Percentiles rank a stretch among this genome's conserved stretches.
phyloP scores from a whole-genome alignment of 257 asterid species.

The Paulownia fortunei region DNA sequence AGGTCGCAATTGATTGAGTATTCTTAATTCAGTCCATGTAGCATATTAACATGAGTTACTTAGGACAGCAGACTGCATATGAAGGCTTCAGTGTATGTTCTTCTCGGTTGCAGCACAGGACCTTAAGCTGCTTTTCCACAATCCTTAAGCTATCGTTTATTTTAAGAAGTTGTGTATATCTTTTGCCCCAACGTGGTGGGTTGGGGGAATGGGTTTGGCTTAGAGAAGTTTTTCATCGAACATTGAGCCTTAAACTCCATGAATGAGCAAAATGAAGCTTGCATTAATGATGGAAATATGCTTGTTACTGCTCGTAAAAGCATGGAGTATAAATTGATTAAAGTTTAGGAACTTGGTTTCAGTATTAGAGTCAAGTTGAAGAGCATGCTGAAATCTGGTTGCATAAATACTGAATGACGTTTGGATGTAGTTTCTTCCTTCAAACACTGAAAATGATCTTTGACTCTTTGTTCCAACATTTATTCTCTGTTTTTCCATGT shows the following conservation, averaged over 20 bases:
- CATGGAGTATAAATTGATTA: conserved; percentile 3
- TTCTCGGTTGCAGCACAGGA: not conserved
- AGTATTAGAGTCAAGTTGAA: conserved; percentile 10
- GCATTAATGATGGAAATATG: not conserved
- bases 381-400: conserved; percentile 11
- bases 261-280: conserved; percentile 3
- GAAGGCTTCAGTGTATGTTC: not conserved
- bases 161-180: not conserved
- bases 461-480: too few relatives aligned
- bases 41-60: not conserved
- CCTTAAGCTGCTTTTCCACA: conserved; percentile 9
- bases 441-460: not conserved
- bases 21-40: not conserved
- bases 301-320: conserved; percentile 1
- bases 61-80: not conserved
- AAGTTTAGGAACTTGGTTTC: not conserved
- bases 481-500: not conserved
- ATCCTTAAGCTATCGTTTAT: not conserved
- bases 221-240: not conserved
- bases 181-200: not conserved
- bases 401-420: not conserved
- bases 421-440: conserved; percentile 5
- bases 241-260: not conserved
- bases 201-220: not conserved
- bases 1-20: not conserved